Evolutionary conservation across 2,329 filamentous ascomycete genomes (phyloP).

Genomic region (Penicillium sp.): DNA sequence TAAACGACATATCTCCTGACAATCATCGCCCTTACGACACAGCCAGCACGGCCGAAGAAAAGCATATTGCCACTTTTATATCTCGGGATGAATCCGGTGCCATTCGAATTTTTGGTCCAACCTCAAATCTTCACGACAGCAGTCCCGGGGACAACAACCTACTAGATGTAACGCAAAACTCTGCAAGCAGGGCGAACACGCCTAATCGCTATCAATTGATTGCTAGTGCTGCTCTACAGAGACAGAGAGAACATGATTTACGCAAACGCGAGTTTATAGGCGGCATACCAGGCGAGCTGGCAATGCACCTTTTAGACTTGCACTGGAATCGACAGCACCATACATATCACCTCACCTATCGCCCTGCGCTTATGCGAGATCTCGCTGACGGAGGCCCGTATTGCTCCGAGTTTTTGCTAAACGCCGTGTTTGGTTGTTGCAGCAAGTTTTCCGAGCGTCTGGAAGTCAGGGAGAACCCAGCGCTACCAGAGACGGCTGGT

Average conservation of each 20-base stretch:
- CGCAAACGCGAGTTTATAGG: conserved; percentile 16
- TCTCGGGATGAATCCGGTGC: conserved; percentile 4
- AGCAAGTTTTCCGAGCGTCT: conserved; percentile 37
- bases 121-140: conserved; percentile 14
- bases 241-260: conserved; percentile 19
- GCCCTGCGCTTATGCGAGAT: conserved; percentile 37
- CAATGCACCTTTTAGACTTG: conserved; percentile 35
- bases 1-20: background rate
- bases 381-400: conserved; percentile 33
- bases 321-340: conserved; percentile 41
- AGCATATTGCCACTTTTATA: conserved; percentile 2
- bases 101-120: conserved; percentile 4
- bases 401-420: conserved; percentile 36
- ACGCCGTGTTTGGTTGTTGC: conserved; percentile 41
- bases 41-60: background rate
- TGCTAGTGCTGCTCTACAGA: conserved; percentile 20
- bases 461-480: conserved; percentile 30
- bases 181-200: conserved; percentile 5
- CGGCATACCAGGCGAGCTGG: conserved; percentile 25
- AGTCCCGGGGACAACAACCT: conserved; percentile 15
- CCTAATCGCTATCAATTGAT: conserved; percentile 21
- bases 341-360: conserved; percentile 36
- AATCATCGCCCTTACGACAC: background rate
- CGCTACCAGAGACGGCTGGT: conserved; percentile 33
- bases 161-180: conserved; percentile 11